Evolutionary conservation across 306 rosid genomes (phyloP), one percentile per base, ranked within the genome.

Genomic region (Cucurbita maxima): DNA sequence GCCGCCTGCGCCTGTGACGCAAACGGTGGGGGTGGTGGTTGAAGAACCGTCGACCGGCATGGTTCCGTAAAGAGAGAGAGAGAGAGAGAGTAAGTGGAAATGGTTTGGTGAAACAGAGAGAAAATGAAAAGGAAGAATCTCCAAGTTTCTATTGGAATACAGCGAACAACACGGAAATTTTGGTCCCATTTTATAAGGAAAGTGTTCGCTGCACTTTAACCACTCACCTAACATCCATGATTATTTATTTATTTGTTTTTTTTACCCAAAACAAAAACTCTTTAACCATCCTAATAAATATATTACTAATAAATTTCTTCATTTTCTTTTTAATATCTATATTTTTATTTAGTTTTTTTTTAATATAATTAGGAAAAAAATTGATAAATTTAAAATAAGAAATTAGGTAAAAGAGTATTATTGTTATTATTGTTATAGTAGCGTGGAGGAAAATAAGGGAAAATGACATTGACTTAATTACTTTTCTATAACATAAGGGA

Each of bases 1-100:
- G 10, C 98, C 98, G 4, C 92, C 97, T 19, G 98, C 98, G 12
- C 98, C 98, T 52, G 98, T 90, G 73, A 94, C 97, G 58, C 98
- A 90, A 4, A 94, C 82, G 19, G 87, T 94, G 68, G 85, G 12
- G 64, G 81, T 79, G 34, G 56, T 6, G 15, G 51, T 0, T 20
- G 68, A 58, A 12, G 56, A 44, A 22, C 5, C 15, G 20, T 47
- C 77, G 47, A 59, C 45, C 11, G 77, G 77, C 77, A 74, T 74
- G 9, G 19, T 22, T 58, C 18, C 3, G 22, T 63, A 25, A 70
- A n/a, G n/a, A n/a, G n/a, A 58, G 44, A 66, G 5, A 22, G 20
- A 48, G 10, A 41, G 2, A 11, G 57, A 53, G 75, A 16, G 52
- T 43, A 1, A 43, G 44, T 59, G 48, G 18, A 34, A 54, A 62